Evolutionary conservation across 2,329 filamentous ascomycete species (phyloP), one percentile per base, ranked within the genome.

Genomic region (Aspergillus sp.): DNA sequence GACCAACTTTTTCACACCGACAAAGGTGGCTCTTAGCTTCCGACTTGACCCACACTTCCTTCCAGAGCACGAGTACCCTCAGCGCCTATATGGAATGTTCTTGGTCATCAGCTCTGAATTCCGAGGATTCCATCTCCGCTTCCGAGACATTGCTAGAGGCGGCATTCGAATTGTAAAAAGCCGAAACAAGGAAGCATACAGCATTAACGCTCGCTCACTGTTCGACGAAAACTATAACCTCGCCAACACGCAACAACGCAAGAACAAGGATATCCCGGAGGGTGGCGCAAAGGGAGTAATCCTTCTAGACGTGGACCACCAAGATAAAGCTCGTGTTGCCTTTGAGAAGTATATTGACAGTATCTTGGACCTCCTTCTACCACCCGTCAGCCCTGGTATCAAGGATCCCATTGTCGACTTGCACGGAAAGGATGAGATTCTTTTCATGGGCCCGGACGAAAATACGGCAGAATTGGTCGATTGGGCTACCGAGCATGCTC

Each of bases 281-380:
- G 95, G 95, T 63, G 95, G 95, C 55, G 96, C 93, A 69, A 99
- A 99, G 81, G 95, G 95, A 79, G 95, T 99, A 57, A 93, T 99
- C 60, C 84, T 99, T 47, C 86, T 99, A 41, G 93, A 99, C 75
- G 86, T 91, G 62, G 89, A 93, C 73, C 92, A 97, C 77, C 95
- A 99, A 77, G 91, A 97, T 76, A 96, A 93, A 79, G 89, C 89
- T 17, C 85, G 84, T 48, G 92, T 96, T 61, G 93, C 95, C 2
- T 99, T 99, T 68, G 93, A 99, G 80, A 99, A 99, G 82, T 99
- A 99, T 79, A 99, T 99, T 70, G 95, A 99, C 80, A 96, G 91
- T 73, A 97, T 99, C 69, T 83, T 99, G 72, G 95, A 99, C 76
- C 86, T 99, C 62, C 86, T 99, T 39, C 83, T 99, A 47, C 91